These are phyloP conservation scores for Phanerochaete sordida DNA, from an alignment of 768 basidiomycete genomes.

Conservation along the genomic window DNA sequence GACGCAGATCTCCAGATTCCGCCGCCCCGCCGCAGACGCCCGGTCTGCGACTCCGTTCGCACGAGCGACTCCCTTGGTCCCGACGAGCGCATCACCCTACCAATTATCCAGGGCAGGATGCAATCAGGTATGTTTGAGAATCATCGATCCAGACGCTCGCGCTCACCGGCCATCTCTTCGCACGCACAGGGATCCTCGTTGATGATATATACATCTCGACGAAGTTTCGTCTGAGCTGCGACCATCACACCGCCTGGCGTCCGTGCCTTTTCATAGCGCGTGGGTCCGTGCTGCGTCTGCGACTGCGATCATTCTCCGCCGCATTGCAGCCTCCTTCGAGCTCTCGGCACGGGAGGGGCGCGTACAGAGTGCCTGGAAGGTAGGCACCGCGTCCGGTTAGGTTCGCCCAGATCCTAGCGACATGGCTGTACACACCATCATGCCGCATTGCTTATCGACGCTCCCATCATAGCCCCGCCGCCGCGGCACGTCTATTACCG, in stretches of 20 bases:
- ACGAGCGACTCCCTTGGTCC: too few relatives aligned
- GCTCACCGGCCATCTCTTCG: too few relatives aligned
- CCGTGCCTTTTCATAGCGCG: neutral
- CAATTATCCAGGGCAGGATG: too few relatives aligned
- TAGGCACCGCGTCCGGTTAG: neutral
- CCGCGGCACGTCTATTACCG: neutral
- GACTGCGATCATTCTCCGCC: neutral
- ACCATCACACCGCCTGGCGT: neutral
- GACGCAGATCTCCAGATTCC: neutral
- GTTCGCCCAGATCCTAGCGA: neutral
- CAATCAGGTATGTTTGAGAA: too few relatives aligned
- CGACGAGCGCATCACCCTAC: too few relatives aligned
- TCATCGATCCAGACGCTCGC: too few relatives aligned
- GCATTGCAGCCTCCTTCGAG: neutral
- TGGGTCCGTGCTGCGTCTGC: neutral
- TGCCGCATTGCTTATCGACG: neutral
- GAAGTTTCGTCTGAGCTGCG: neutral
- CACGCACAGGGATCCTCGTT: too few relatives aligned
- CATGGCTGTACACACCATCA: neutral
- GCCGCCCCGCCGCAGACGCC: too few relatives aligned
- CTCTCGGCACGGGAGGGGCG: neutral
- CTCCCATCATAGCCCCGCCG: neutral
- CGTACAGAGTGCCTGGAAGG: neutral
- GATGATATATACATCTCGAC: too few relatives aligned
- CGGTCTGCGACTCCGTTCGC: too few relatives aligned